Evolutionary conservation across 805 yeast genomes (phyloP).

Genomic region (Sugiyamaella valdiviana): DNA sequence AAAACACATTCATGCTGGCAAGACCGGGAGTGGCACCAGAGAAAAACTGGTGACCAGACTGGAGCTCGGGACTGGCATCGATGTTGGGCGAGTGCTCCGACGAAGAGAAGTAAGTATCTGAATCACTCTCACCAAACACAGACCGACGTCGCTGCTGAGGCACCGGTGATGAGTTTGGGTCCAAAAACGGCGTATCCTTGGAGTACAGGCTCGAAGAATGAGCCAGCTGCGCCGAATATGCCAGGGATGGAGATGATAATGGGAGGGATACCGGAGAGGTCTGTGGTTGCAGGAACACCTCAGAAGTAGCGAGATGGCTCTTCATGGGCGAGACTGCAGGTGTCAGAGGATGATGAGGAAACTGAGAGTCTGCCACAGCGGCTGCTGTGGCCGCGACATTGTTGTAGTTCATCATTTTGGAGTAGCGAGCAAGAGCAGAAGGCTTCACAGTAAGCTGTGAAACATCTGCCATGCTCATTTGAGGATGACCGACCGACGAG

Average conservation of each 20-base stretch:
- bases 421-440: conserved; percentile 21
- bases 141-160: conserved; percentile 7
- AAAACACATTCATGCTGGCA: conserved; percentile 17
- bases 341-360: conserved; percentile 3
- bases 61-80: conserved; percentile 19
- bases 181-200: conserved; percentile 8
- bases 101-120: conserved; percentile 18
- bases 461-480: conserved; percentile 4
- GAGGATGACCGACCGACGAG: conserved; percentile 5
- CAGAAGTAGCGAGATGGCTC: conserved; percentile 3
- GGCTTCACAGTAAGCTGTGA: conserved; percentile 18
- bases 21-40: conserved; percentile 16
- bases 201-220: conserved; percentile 1
- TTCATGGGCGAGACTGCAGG: conserved; percentile 10
- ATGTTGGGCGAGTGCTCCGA: conserved; percentile 20
- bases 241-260: conserved; percentile 6
- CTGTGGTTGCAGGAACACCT: conserved; percentile 7
- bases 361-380: conserved; percentile 5
- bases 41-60: conserved; percentile 14
- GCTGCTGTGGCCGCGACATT: conserved; percentile 16
- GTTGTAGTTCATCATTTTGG: conserved; percentile 20
- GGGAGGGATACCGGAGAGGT: conserved; percentile 10
- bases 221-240: conserved; percentile 4
- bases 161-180: conserved; percentile 17
- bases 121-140: conserved; percentile 16